These are phyloP conservation scores for Scutellaria barbata DNA, from an alignment of 257 asterid genomes.

Conservation along the genomic window DNA sequence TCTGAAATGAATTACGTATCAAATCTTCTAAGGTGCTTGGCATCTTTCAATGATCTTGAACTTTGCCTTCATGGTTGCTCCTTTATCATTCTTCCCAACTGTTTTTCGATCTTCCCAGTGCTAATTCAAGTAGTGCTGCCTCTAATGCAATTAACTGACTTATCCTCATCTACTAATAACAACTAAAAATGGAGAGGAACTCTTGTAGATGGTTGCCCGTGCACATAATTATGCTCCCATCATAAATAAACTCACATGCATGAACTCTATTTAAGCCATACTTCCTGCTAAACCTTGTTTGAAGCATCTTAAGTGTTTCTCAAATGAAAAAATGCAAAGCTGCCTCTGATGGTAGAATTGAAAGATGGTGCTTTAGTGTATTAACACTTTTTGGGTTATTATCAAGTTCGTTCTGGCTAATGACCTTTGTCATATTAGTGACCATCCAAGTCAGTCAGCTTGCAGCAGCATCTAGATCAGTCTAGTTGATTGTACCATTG, in stretches of 20 bases:
- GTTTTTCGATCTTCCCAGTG: neutral
- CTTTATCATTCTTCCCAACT: neutral
- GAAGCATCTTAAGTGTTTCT: too few relatives aligned
- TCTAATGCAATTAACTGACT: too few relatives aligned
- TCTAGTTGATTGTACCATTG: neutral
- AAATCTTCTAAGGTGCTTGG: too few relatives aligned
- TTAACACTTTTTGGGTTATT: too few relatives aligned
- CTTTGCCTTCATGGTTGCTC: neutral
- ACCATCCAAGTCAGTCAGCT: conserved; percentile 2
- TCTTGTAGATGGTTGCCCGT: neutral
- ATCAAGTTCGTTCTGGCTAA: too few relatives aligned
- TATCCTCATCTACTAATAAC: neutral
- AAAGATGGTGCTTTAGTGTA: too few relatives aligned
- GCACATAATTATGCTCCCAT: neutral
- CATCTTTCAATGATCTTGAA: neutral
- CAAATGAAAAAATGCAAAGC: too few relatives aligned
- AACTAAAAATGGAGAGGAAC: neutral
- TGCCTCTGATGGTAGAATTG: too few relatives aligned
- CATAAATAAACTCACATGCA: neutral
- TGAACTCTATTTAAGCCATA: neutral
- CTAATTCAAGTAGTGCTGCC: too few relatives aligned
- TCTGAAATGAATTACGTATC: neutral
- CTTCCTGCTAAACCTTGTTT: neutral
- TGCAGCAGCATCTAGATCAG: neutral
- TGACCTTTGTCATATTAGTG: neutral